Base-by-base conservation (phyloP, 176 grass and related monocot genomes). In the Oryza brachyantha region DNA sequence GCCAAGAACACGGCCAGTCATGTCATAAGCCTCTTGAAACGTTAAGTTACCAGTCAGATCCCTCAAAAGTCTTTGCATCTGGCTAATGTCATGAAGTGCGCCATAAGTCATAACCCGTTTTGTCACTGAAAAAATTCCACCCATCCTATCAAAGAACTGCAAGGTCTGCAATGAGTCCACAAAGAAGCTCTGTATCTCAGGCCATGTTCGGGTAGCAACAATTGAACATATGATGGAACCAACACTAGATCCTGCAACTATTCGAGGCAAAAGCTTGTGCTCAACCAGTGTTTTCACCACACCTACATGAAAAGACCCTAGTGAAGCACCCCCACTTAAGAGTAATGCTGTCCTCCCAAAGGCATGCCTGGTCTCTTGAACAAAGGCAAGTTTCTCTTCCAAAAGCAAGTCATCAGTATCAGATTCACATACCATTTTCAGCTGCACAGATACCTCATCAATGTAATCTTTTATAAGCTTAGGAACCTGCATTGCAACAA, bases 1-100 rank as follows among this genome's bases (percentile, higher is more conserved):
- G 36, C 92, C 92, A 77, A 98, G 92, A 70, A 98, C 72, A 81
- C 92, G 88, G 2, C 96, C 96, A 43, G 96, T 98, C 64, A 98
- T 92, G 85, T 98, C 90, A 7, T 93, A 98, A 64, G 96, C 96
- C 83, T 98, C 96, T 94, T 98, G 96, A 92, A 98, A 98, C 75
- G 96, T 98, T 84, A 98, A 84, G 78, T 98, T 98, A 69, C 92
- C 91, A 24, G 92, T 98, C n/a, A 98, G 88, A 85, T 94, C 73
- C 78, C 96, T 86, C 74, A 94, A 82, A 88, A 94, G 87, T 36
- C 66, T 92, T 73, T 98, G 96, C 83, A 98, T 71, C 17, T 98
- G 96, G 36, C 92, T 85, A 64, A 98, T 98, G 69, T 98, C 96
- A 68, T 98, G 96, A 41, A 98, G 74, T 76, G 96, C 96, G 62